Evolutionary conservation across 257 asterid genomes (phyloP).

Genomic region (Misopates orontium): DNA sequence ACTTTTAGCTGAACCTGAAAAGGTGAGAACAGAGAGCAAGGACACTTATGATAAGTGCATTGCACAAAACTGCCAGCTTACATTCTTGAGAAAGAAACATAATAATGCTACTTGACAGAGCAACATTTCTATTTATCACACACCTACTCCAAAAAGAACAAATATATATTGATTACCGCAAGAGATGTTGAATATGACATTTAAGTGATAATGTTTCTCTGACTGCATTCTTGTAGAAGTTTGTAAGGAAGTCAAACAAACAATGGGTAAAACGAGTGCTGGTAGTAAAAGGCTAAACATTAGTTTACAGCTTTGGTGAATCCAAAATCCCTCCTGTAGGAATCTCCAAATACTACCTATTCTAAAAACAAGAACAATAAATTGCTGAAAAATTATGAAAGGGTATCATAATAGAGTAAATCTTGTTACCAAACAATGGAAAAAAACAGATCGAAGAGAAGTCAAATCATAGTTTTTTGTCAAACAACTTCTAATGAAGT

Average conservation of each 20-base stretch:
- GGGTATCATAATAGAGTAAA: too few species aligned
- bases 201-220: slow-evolving; percentile 5
- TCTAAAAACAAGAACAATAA: too few species aligned
- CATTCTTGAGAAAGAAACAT: slow-evolving; percentile 10
- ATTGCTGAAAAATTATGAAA: too few species aligned
- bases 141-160: not conserved
- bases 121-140: not conserved
- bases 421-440: too few species aligned
- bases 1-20: slow-evolving; percentile 85
- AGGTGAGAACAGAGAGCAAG: slow-evolving; percentile 13
- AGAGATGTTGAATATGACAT: too few species aligned
- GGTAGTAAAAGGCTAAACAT: slow-evolving; percentile 2
- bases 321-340: too few species aligned
- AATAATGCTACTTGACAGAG: slow-evolving; percentile 23
- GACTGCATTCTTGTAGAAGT: not conserved
- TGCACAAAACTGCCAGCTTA: not conserved
- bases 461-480: too few species aligned
- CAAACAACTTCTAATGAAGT: not conserved
- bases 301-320: too few species aligned
- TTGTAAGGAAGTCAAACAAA: not conserved
- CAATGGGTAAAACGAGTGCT: not conserved
- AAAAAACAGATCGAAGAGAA: too few species aligned
- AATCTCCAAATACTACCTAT: too few species aligned
- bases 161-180: not conserved
- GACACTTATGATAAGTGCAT: slow-evolving; percentile 14